Conservation (phyloP, 352 stramenopile species). For the Blastocystis sp. region DNA sequence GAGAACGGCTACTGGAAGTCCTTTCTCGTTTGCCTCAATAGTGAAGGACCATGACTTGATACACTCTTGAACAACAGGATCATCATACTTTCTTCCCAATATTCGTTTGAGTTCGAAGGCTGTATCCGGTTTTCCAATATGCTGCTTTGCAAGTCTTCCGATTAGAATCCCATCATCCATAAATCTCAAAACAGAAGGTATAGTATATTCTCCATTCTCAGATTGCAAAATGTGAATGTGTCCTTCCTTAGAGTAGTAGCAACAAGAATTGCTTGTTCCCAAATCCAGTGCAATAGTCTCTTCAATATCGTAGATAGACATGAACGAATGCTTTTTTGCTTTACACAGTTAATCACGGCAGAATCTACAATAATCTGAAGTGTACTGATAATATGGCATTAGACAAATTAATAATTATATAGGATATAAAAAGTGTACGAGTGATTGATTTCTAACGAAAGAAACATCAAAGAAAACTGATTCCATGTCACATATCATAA, state of each 20-base stretch:
- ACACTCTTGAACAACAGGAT: neutral
- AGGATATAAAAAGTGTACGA: too few relatives aligned
- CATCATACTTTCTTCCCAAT: neutral
- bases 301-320: neutral
- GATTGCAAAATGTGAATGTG: neutral
- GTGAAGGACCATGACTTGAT: neutral
- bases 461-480: too few relatives aligned
- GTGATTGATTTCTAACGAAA: too few relatives aligned
- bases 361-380: too few relatives aligned
- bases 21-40: neutral
- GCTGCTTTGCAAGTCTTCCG: neutral
- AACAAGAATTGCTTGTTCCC: conserved; percentile 39
- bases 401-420: too few relatives aligned
- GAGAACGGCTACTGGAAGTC: neutral
- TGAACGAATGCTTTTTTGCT: neutral
- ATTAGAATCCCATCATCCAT: neutral
- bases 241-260: neutral
- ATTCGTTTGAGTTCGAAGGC: conserved; percentile 45
- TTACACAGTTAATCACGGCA: too few relatives aligned
- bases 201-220: neutral
- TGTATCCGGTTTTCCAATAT: neutral
- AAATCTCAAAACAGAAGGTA: conserved; percentile 17
- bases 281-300: conserved; percentile 26
- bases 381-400: too few relatives aligned
- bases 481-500: neutral